These are phyloP conservation scores for Rugonectria rugulosa DNA, from an alignment of 2,329 filamentous ascomycete species.

Conservation along the genomic window DNA sequence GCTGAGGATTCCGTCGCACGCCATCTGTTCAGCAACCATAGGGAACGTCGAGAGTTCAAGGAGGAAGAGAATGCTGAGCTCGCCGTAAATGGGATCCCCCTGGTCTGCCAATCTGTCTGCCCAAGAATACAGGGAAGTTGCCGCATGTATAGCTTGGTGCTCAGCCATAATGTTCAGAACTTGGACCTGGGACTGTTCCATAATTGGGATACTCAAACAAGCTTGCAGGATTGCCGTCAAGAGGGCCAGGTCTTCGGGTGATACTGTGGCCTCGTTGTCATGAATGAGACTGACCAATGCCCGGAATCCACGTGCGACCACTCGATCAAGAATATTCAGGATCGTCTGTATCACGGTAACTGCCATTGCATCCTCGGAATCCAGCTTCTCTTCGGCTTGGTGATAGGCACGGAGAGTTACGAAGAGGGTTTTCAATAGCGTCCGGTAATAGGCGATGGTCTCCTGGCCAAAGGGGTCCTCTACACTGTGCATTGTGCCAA, in stretches of 20 bases:
- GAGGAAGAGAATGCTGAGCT: conserved; percentile 88
- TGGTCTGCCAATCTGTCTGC: conserved; percentile 80
- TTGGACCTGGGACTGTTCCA: conserved; percentile 74
- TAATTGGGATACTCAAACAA: conserved; percentile 78
- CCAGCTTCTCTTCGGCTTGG: conserved; percentile 41
- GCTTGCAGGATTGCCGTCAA: conserved; percentile 89
- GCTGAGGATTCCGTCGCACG: conserved; percentile 82
- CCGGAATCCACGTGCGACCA: conserved; percentile 84
- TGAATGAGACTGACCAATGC: conserved; percentile 84
- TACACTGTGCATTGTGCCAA: conserved; percentile 60
- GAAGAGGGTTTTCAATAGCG: conserved; percentile 84
- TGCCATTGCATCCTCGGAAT: conserved; percentile 45
- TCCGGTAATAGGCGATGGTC: conserved; percentile 77
- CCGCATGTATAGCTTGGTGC: conserved; percentile 80
- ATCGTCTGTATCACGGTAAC: conserved; percentile 66
- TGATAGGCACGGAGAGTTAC: conserved; percentile 76
- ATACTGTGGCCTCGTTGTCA: conserved; percentile 66
- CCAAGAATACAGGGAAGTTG: conserved; percentile 91
- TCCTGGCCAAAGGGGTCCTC: conserved; percentile 61
- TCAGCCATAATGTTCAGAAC: conserved; percentile 74
- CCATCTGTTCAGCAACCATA: conserved; percentile 85
- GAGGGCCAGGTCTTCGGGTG: conserved; percentile 84
- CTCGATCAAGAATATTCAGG: conserved; percentile 79
- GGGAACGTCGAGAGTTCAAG: conserved; percentile 86
- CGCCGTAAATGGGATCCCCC: conserved; percentile 89